Conservation (phyloP, 2,329 filamentous ascomycete genomes). For the Sarocladiaceae sp. region DNA sequence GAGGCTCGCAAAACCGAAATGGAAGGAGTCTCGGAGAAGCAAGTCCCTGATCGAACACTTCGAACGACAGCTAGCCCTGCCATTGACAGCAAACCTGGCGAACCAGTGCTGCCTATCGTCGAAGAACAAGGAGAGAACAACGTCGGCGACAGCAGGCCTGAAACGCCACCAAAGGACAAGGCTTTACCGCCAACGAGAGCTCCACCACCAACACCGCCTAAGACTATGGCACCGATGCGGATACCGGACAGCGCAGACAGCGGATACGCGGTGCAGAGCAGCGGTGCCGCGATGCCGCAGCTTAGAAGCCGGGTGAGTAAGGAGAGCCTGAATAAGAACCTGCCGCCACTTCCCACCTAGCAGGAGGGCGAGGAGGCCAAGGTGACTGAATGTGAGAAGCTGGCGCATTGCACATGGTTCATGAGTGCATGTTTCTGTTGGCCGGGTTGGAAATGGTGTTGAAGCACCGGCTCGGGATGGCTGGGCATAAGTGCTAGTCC, state of each 20-base stretch:
- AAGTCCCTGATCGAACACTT: constrained; percentile 58
- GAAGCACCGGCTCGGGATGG: too few species aligned
- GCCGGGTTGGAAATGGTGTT: constrained; percentile 5
- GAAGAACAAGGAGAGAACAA: constrained; percentile 78
- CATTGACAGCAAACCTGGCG: constrained; percentile 49
- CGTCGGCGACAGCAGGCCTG: constrained; percentile 33
- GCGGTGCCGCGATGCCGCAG: constrained; percentile 13
- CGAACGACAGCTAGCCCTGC: constrained; percentile 23
- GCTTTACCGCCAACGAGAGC: constrained; percentile 37
- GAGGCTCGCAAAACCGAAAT: constrained; percentile 29
- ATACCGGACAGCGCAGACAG: constrained; percentile 44
- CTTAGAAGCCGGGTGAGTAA: constrained; percentile 38
- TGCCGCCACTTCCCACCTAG: constrained; percentile 47
- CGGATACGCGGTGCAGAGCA: constrained; percentile 34
- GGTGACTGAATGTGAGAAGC: background rate
- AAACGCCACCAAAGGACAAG: constrained; percentile 35
- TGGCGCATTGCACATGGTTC: constrained; percentile 5
- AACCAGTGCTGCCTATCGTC: constrained; percentile 66
- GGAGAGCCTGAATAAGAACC: constrained; percentile 53
- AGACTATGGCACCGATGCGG: constrained; percentile 15
- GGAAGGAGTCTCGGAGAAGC: constrained; percentile 32
- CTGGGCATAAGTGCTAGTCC: too few species aligned
- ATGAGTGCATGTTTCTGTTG: constrained; percentile 1
- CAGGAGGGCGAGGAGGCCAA: constrained; percentile 7
- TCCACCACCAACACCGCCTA: constrained; percentile 30